Evolutionary conservation across 768 basidiomycete species (phyloP), one percentile per base, ranked within the genome.

Genomic region (Lactifluus subvellereus): DNA sequence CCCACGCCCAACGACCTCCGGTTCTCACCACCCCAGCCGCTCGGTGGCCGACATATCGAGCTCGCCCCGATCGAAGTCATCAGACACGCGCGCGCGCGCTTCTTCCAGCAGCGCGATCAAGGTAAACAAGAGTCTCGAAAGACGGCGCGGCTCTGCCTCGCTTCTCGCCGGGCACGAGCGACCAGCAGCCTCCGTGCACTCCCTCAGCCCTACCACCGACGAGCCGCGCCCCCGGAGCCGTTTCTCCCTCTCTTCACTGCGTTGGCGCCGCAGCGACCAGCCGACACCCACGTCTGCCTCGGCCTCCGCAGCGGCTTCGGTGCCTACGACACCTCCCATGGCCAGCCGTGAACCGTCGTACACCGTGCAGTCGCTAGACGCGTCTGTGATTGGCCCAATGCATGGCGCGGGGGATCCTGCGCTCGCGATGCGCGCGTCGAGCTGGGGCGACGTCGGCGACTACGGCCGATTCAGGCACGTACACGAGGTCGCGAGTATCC

Each of bases 371-470:
- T 47, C 60, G 5, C 27, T 42, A 8, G n/a, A 14, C 6, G 20
- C 10, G 5, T 3, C 43, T 38, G 11, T 6, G 0, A 1, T 13
- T 10, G 16, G 22, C 11, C 43, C 48, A 33, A 18, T 14, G 6
- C 54, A 55, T 40, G n/a, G 27, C 20, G 60, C 48, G 30, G 32
- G 35, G n/a, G 53, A 37, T 37, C 27, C 13, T 6, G 42, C 35
- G 13, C 53, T 27, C 1, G 64, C 61, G 7, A 58, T 66, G 61
- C 67, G 67, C 30, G 67, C 67, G 2, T 66, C 67, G 35, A 68
- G 67, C 53, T 68, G 67, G 67, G 67, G 67, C 27, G 65, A 68
- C 37, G 65, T 68, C 32, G 61, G 61, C 8, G 67, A 68, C n/a
- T 68, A 68, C 8, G 35, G 59, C 33, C 14, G 64, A 13, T 52